phyloP scores from a whole-genome alignment of 768 basidiomycete species.

The Pleurotus tuber-regium region DNA sequence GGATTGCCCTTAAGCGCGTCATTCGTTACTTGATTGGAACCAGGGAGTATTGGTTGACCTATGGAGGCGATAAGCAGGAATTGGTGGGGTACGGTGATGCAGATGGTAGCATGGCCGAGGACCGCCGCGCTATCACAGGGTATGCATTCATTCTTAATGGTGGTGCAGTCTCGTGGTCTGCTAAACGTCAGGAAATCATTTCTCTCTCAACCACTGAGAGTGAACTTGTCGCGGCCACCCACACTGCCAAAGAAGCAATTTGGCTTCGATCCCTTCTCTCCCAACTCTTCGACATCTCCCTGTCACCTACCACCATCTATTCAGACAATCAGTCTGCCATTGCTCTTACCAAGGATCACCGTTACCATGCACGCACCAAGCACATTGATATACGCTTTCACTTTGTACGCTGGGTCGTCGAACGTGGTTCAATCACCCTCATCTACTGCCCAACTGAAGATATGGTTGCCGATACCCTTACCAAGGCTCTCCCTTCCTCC shows the following conservation, averaged over 20 bases:
- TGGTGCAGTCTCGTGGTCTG: conserved; percentile 26
- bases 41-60: conserved; percentile 13
- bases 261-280: conserved; percentile 24
- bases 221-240: conserved; percentile 17
- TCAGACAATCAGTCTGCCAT: conserved; percentile 23
- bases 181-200: conserved; percentile 20
- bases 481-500: conserved; percentile 16
- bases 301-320: conserved; percentile 11
- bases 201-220: conserved; percentile 16
- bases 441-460: conserved; percentile 19
- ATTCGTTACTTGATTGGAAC: conserved; percentile 29
- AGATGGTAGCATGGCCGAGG: conserved; percentile 19
- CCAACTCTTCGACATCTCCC: conserved; percentile 14
- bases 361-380: conserved; percentile 27
- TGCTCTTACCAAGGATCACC: conserved; percentile 22
- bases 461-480: conserved; percentile 28
- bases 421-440: conserved; percentile 7
- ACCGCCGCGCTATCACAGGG: conserved; percentile 27
- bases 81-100: conserved; percentile 23
- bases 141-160: conserved; percentile 27
- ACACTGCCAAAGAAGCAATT: conserved; percentile 19
- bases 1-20: conserved; percentile 14
- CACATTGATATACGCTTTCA: conserved; percentile 34
- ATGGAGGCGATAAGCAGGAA: conserved; percentile 13
- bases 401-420: conserved; percentile 23